Conservation (phyloP, 768 basidiomycete species). For the Collybia sordida region DNA sequence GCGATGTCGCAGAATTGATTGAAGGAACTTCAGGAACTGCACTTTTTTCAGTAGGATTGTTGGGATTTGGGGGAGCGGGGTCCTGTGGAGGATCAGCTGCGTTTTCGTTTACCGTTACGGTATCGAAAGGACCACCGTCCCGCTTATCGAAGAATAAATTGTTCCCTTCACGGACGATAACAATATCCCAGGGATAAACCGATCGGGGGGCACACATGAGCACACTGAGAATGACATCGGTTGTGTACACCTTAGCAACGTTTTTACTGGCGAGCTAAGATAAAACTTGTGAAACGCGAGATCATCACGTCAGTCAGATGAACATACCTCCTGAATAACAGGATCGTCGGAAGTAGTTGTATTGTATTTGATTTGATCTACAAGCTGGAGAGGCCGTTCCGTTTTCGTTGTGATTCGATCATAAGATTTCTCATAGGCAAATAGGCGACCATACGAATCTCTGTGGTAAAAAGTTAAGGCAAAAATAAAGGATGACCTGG, state of each 20-base stretch:
- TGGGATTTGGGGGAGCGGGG: conserved; percentile 73
- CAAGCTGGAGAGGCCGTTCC: conserved; percentile 85
- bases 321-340: conserved; percentile 81
- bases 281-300: conserved; percentile 7
- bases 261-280: conserved; percentile 75
- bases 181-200: conserved; percentile 98
- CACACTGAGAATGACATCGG: conserved; percentile 91
- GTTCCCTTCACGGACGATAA: conserved; percentile 90
- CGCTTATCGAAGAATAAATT: conserved; percentile 97
- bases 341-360: conserved; percentile 98
- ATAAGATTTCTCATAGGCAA: conserved; percentile 90
- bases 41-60: conserved; percentile 69
- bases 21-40: conserved; percentile 68
- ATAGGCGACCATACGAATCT: conserved; percentile 86
- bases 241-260: conserved; percentile 87
- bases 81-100: conserved; percentile 92
- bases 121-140: conserved; percentile 95
- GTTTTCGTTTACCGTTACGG: conserved; percentile 98
- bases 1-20: conserved; percentile 90
- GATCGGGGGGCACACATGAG: conserved; percentile 96
- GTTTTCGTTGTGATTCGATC: conserved; percentile 95
- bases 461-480: conserved; percentile 36
- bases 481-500: background rate
- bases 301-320: conserved; percentile 1
- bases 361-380: conserved; percentile 96